Evolutionary conservation across 208 protist genomes (phyloP).

Genomic region (Angomonas desouzai): DNA sequence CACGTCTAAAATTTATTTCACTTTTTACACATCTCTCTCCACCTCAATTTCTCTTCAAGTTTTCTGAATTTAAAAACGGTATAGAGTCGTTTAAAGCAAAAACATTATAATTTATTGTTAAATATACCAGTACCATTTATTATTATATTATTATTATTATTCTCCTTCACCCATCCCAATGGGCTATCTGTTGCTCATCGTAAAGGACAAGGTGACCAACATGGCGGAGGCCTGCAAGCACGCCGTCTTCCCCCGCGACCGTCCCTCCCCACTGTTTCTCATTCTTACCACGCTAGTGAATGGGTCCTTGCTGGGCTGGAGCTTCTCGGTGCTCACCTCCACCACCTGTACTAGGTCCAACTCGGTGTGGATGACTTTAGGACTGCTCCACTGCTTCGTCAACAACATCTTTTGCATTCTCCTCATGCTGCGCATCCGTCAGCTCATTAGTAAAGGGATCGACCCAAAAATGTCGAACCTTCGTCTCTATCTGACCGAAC

Average conservation of each 20-base stretch:
- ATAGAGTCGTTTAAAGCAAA: too few relatives aligned
- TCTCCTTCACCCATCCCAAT: neutral
- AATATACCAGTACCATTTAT: too few relatives aligned
- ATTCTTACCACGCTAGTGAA: conserved; percentile 44
- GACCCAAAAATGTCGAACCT: conserved; percentile 17
- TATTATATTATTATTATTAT: too few relatives aligned
- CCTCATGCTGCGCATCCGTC: conserved; percentile 41
- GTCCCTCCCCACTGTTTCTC: conserved; percentile 60
- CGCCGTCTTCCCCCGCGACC: conserved; percentile 50
- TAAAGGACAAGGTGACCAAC: conserved; percentile 23
- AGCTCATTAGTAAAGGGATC: conserved; percentile 51
- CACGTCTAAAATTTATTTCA: too few relatives aligned
- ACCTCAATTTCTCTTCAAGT: too few relatives aligned
- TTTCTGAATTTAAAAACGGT: too few relatives aligned
- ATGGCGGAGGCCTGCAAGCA: conserved; percentile 13
- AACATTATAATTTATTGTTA: too few relatives aligned
- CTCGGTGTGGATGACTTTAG: conserved; percentile 28
- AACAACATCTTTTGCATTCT: conserved; percentile 63
- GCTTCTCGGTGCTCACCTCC: conserved; percentile 34
- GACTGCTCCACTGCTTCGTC: conserved; percentile 45
- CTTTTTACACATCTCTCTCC: too few relatives aligned
- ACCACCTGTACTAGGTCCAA: conserved; percentile 19
- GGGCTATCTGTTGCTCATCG: neutral
- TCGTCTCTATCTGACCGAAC: conserved; percentile 37
- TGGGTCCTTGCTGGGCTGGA: conserved; percentile 43